Evolutionary conservation across 2,329 filamentous ascomycete species (phyloP).

Genomic region (Mariannaea elegans): DNA sequence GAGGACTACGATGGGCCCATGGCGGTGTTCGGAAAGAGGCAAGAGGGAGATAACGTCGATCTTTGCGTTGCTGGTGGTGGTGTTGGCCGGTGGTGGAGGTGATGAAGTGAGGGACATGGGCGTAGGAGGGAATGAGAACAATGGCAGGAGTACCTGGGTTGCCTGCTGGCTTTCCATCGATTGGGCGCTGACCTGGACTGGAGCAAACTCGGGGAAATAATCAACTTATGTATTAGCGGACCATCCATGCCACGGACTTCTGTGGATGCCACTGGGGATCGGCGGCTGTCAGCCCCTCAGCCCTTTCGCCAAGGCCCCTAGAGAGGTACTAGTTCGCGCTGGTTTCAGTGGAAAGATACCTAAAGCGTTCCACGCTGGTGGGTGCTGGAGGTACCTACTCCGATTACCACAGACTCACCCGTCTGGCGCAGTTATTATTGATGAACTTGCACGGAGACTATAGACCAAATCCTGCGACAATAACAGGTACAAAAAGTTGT

Average conservation of each 20-base stretch:
- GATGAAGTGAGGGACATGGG: neutral
- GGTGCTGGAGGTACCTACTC: neutral
- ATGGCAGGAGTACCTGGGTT: conserved; percentile 1
- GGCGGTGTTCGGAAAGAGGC: neutral
- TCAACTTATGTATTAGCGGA: conserved; percentile 7
- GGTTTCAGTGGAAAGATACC: neutral
- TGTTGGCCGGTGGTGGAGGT: conserved; percentile 9
- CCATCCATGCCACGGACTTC: neutral
- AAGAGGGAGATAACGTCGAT: neutral
- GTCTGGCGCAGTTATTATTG: neutral
- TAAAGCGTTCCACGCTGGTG: neutral
- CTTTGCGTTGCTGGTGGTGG: conserved; percentile 6
- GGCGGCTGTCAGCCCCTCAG: conserved; percentile 20
- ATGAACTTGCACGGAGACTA: too few relatives aligned
- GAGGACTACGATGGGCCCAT: conserved; percentile 19
- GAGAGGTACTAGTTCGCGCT: neutral
- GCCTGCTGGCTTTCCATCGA: neutral
- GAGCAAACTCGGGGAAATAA: conserved; percentile 4
- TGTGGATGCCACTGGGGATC: conserved; percentile 11
- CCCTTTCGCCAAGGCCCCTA: conserved; percentile 6
- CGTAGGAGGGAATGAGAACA: neutral
- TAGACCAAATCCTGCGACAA: too few relatives aligned
- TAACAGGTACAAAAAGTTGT: too few relatives aligned
- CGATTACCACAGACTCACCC: neutral
- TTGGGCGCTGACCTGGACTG: neutral